A percentile compares a stretch with the other conserved stretches of the same genome.
These are phyloP conservation scores for Penicillium canariense DNA, from an alignment of 495 filamentous ascomycete genomes.

Conservation along the genomic window DNA sequence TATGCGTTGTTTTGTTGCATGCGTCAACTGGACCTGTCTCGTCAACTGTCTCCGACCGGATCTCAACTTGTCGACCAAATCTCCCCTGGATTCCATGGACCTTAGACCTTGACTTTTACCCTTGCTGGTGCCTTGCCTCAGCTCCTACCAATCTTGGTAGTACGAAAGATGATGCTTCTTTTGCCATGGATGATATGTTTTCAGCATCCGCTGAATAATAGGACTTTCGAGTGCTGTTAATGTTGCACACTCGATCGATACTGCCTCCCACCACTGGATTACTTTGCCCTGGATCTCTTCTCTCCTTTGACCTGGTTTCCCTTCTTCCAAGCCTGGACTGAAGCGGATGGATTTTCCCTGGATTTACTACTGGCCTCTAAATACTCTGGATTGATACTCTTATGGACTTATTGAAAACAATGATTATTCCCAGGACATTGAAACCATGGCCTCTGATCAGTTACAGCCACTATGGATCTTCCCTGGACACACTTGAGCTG, in stretches of 20 bases:
- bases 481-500: constrained; percentile 16
- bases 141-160: constrained; percentile 21
- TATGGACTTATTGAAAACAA: constrained; percentile 7
- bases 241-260: constrained; percentile 42
- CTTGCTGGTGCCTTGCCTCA: constrained; percentile 14
- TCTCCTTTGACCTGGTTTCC: constrained; percentile 20
- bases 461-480: neutral
- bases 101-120: constrained; percentile 13
- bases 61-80: constrained; percentile 13
- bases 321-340: constrained; percentile 31
- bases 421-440: constrained; percentile 20
- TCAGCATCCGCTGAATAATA: constrained; percentile 39
- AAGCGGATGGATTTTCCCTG: constrained; percentile 25
- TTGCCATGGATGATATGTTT: constrained; percentile 26
- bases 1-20: constrained; percentile 22
- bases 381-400: constrained; percentile 11
- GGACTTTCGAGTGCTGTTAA: constrained; percentile 47
- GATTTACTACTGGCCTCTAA: constrained; percentile 14
- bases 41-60: constrained; percentile 14
- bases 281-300: constrained; percentile 23
- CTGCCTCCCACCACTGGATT: constrained; percentile 14
- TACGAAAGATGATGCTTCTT: constrained; percentile 25
- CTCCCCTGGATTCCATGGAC: constrained; percentile 16
- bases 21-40: constrained; percentile 26
- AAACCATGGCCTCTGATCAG: constrained; percentile 11